Base-by-base conservation (phyloP, 2,329 filamentous ascomycete species). In the Scedosporium minutisporum region DNA sequence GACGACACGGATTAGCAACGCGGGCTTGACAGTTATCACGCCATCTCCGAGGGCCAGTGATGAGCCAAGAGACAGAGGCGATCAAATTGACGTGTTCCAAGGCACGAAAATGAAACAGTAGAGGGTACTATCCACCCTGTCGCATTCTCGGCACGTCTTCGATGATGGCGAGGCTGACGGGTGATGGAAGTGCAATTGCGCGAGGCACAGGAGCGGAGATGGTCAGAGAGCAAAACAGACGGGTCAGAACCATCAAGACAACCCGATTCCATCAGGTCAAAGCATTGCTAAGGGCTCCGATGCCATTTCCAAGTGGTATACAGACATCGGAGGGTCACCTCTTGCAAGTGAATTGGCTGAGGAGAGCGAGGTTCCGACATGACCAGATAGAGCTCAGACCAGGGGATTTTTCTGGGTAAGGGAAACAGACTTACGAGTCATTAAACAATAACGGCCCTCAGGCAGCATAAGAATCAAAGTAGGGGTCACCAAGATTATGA, bases 131-230 rank as follows among this genome's bases (percentile, higher is more conserved):
- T 72, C 68, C 70, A 70, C 69, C 67, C 75, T 76, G 75, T 79
- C 77, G 78, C 77, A 79, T 77, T 66, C 67, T 65, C 68, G 70
- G 69, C 72, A 71, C 69, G 72, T 74, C 67, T 69, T 75, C 69
- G 77, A 77, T 76, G 76, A 75, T 76, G 73, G 71, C 76, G 69
- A 81, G 79, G 79, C 78, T 80, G 78, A 75, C 71, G 69, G 67
- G 69, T 69, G 75, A 72, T 74, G 71, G 68, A 69, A 65, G 72
- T 69, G 75, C 76, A 75, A 83, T 82, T 80, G 77, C 66, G 67
- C 21, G 55, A 53, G 27, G 46, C 6, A 60, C 18, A 33, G 18
- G 21, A 38, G 44, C 12, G 9, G 21, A 27, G n/a, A 38, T 2
- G 55, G 27, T 44, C 42, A 46, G 10, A 59, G 42, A 51, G 27